Evolutionary conservation across 2,329 filamentous ascomycete species (phyloP), one percentile per base, ranked within the genome.

Genomic region (Cytospora schulzeri): DNA sequence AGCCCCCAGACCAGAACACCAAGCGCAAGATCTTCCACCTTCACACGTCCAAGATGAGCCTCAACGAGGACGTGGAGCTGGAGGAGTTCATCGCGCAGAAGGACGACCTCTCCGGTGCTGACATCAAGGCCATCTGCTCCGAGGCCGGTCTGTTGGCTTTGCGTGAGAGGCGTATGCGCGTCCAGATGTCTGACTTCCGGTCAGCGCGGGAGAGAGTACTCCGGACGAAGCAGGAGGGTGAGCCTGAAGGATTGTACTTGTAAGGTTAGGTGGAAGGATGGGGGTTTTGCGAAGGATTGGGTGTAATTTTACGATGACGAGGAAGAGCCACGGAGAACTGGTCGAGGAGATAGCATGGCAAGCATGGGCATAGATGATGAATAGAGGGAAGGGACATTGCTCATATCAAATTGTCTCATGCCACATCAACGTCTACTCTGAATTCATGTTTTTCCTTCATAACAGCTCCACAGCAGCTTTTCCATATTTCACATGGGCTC

Each of bases 41-140:
- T 8, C 95, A 99, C 80, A 99, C 95, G 3, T 96, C 91, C 75
- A 99, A 99, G 86, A 99, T 99, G 95, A 97, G 88, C 60, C 84
- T 99, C 50, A 92, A 92, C 71, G 90, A 94, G 67, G 96, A 99
- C 70, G 95, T 99, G n/a, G 96, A 99, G 68, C 83, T 99, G 54
- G 95, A 99, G 72, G 95, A 99, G 79, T 98, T 99, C 75, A 97
- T 99, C 76, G 93, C 88, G 69, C 94, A 98, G 77, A 99, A 99
- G 85, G 95, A 99, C 73, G 96, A 99, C 72, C 84, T 99, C 9
- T 96, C 91, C 5, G 95, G 95, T 78, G 95, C 95, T 41, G 95
- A 99, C 79, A 98, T 99, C 84, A 96, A 98, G 80, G 95, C 95
- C 56, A 99, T 99, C 73, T 99, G 95, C 80, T 97, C 93, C 33